Base-by-base conservation (phyloP, 192 early-diverging fungal genomes). In the Backusella tuberculispora region DNA sequence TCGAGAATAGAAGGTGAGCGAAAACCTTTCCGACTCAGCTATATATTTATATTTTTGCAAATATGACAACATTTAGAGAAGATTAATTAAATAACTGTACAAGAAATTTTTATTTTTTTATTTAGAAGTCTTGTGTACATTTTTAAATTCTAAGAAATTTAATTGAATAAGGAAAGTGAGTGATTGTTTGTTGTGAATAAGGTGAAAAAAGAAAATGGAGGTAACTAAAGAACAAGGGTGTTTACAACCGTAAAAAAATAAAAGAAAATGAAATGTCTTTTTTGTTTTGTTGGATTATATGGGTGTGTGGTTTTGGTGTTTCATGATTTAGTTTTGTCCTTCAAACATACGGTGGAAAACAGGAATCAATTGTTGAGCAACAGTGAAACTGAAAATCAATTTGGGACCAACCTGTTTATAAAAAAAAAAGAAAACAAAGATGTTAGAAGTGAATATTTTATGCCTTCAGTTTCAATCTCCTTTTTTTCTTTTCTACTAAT, bases 341-440 rank as follows among this genome's bases (percentile, higher is more conserved):
- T 86, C 81, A 63, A 91, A 83, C 45, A 88, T 77, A 26, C 77
- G 45, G 73, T 88, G 82, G 83, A 94, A 88, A 41, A 92, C 41
- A 64, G 96, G 96, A 80, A 98, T 97, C 72, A 97, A 88, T 81
- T 94, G 94, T 85, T 98, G 97, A 24, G 96, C 97, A 73, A 99
- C 85, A 26, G 97, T 98, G 88, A 98, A 99, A 67, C 90, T 92
- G 86, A 98, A 99, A 64, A 99, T 90, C 53, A 99, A 89, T 90
- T 99, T 99, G 77, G 98, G 98, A 17, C 98, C 98, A 42, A 82
- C 80, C 76, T 77, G 38, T 65, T 56, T 2, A 60, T 45, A 71
- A 13, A 71, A 38, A 5, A 41, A 45, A 53, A 63, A 42, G 29
- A 50, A 37, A 41, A 41, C 5, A 44, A 46, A 17, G 14, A 50